phyloP scores from a whole-genome alignment of 176 grass and related monocot species.

The Sorghum bicolor region DNA sequence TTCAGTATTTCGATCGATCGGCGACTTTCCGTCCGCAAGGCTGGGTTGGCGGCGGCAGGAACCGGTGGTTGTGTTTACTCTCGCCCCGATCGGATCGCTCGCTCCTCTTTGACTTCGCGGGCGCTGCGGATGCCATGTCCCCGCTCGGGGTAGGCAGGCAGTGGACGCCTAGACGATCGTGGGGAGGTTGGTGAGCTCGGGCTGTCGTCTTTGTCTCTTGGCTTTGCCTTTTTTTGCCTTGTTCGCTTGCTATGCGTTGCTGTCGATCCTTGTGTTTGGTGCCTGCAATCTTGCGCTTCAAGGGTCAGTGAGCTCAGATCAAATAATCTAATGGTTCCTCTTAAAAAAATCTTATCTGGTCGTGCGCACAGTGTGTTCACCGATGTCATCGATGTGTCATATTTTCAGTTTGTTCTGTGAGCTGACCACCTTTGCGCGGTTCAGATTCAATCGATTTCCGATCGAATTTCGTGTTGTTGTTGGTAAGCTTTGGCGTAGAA shows the following conservation, averaged over 20 bases:
- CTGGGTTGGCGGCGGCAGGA: background rate
- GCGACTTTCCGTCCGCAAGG: background rate
- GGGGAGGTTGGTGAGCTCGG: constrained; percentile 33
- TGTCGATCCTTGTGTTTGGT: constrained; percentile 5
- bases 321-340: background rate
- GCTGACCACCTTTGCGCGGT: background rate
- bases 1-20: background rate
- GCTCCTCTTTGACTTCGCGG: constrained; percentile 11
- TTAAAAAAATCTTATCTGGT: background rate
- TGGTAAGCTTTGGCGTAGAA: constrained; percentile 11
- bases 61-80: background rate
- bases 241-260: constrained; percentile 20
- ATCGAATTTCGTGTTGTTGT: background rate
- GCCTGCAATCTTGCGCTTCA: constrained; percentile 19
- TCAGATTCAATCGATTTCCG: background rate
- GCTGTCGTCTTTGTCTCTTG: constrained; percentile 20
- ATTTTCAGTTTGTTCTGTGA: background rate
- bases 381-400: background rate
- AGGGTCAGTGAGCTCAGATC: constrained; percentile 6
- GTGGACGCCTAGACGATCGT: background rate
- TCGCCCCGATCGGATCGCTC: background rate
- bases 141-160: constrained; percentile 30
- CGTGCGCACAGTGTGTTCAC: background rate
- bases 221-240: background rate
- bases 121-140: constrained; percentile 36